Percentiles rank a stretch among this genome's conserved stretches.
These are phyloP conservation scores for Trichoderma koningii DNA, from an alignment of 2,329 filamentous ascomycete species.

Conservation along the genomic window DNA sequence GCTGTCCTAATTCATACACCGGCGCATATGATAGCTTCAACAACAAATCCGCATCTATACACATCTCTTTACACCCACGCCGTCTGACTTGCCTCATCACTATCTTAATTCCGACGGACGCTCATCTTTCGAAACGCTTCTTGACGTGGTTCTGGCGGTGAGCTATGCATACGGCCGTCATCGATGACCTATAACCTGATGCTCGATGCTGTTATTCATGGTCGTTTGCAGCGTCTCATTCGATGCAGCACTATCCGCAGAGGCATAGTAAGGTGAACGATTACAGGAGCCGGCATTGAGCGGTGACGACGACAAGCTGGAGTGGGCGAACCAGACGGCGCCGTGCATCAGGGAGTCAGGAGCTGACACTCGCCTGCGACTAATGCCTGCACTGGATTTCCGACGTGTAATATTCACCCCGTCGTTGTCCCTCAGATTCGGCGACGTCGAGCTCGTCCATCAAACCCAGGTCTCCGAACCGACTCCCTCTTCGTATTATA, in stretches of 20 bases:
- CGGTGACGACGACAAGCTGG: constrained; percentile 3
- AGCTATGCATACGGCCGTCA: background rate
- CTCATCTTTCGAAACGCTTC: background rate
- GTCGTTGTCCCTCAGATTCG: background rate
- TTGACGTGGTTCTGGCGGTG: constrained; percentile 9
- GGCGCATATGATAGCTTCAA: constrained; percentile 10
- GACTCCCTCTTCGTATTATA: background rate
- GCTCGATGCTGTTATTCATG: background rate
- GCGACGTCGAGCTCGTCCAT: background rate
- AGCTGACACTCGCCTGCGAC: constrained; percentile 12
- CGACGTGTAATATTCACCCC: background rate
- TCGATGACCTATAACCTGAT: background rate
- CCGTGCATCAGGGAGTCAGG: background rate
- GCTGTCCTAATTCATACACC: constrained; percentile 8
- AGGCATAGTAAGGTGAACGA: background rate
- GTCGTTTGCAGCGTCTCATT: background rate
- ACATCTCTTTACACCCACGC: too few relatives aligned
- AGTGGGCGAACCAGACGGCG: background rate
- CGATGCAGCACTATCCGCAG: background rate
- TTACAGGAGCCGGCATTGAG: background rate
- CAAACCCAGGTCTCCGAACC: background rate
- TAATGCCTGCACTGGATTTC: background rate
- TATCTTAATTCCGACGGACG: background rate
- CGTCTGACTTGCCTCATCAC: background rate
- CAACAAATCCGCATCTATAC: background rate